phyloP scores from a whole-genome alignment of 192 early-diverging fungal genomes.

The Linnemannia elongata region DNA sequence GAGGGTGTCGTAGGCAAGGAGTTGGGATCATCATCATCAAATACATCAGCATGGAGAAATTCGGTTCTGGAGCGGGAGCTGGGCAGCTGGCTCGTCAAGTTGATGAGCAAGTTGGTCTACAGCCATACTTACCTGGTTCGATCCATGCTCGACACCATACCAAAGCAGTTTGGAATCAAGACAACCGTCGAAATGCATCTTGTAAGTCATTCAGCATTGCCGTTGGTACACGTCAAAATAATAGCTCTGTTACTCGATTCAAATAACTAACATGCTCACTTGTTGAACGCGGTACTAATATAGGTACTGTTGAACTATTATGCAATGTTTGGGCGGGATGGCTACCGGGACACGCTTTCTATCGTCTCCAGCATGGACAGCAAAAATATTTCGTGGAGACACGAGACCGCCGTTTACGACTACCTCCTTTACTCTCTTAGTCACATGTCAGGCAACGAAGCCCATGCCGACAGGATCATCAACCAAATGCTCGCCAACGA shows the following conservation, averaged over 20 bases:
- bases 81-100: slow-evolving; percentile 8
- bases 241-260: not conserved
- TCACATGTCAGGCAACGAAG: slow-evolving; percentile 21
- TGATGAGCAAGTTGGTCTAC: slow-evolving; percentile 33
- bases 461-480: slow-evolving; percentile 21
- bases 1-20: not conserved
- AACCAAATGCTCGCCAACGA: slow-evolving; percentile 36
- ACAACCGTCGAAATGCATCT: slow-evolving; percentile 32
- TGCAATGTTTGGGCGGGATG: slow-evolving; percentile 21
- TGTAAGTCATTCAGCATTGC: slow-evolving; percentile 13
- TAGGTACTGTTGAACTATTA: slow-evolving; percentile 36
- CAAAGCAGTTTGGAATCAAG: slow-evolving; percentile 28
- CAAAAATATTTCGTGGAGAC: slow-evolving; percentile 22
- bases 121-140: slow-evolving; percentile 46
- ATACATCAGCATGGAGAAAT: not conserved
- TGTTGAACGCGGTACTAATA: not conserved
- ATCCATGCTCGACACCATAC: slow-evolving; percentile 29
- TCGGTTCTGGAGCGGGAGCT: slow-evolving; percentile 17
- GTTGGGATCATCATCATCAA: not conserved
- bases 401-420: slow-evolving; percentile 33
- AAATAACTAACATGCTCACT: not conserved
- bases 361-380: slow-evolving; percentile 19
- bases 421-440: slow-evolving; percentile 34
- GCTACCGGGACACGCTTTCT: slow-evolving; percentile 17
- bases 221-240: no score